phyloP scores from a whole-genome alignment of 2,329 filamentous ascomycete species.

The Pseudogymnoascus sp. region DNA sequence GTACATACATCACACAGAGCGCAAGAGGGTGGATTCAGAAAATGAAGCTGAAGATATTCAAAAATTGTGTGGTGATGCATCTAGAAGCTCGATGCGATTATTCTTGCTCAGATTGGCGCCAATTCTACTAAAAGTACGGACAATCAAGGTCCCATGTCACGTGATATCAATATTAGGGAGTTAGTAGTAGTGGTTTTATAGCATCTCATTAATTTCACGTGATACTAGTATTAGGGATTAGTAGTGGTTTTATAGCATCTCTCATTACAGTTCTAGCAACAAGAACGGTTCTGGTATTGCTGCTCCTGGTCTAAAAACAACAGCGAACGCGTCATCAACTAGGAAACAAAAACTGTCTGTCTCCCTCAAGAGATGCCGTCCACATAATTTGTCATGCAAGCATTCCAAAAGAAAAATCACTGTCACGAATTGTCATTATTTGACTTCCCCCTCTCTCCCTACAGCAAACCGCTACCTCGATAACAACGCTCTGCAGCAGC shows the following conservation, averaged over 20 bases:
- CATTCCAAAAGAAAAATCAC: constrained; percentile 8
- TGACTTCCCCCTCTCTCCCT: constrained; percentile 9
- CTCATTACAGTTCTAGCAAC: not conserved
- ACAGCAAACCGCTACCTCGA: constrained; percentile 12
- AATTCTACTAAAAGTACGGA: too few relatives aligned
- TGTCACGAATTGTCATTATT: constrained; percentile 16
- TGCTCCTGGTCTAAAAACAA: constrained; percentile 26
- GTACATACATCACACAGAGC: not conserved
- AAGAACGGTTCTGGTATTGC: constrained; percentile 24
- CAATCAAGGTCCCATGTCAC: too few relatives aligned
- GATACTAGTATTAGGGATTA: not conserved
- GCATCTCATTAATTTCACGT: not conserved
- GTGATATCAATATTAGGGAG: too few relatives aligned
- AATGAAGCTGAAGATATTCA: too few relatives aligned
- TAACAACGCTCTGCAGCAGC: constrained; percentile 14
- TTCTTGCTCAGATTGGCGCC: too few relatives aligned
- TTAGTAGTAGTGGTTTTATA: too few relatives aligned
- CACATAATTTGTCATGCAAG: constrained; percentile 8
- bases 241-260: not conserved
- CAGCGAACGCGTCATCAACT: constrained; percentile 12
- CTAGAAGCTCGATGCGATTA: too few relatives aligned
- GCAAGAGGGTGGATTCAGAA: too few relatives aligned
- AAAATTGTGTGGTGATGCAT: too few relatives aligned
- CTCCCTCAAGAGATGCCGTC: not conserved
- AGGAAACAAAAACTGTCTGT: constrained; percentile 6